Conservation (phyloP, 306 rosid species). For the Trichosanthes cucumerina region DNA sequence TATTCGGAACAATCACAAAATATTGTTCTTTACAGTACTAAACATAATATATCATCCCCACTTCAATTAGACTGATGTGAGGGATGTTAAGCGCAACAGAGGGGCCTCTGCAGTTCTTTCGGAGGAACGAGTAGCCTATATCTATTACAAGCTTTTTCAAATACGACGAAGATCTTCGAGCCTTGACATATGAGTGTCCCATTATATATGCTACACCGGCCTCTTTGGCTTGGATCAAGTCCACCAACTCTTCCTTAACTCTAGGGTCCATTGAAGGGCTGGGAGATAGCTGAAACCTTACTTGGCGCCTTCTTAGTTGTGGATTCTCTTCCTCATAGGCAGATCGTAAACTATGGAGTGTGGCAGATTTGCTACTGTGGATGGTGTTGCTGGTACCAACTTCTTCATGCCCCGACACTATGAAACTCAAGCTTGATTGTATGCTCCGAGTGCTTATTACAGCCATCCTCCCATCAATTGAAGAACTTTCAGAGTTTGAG, state of each 20-base stretch:
- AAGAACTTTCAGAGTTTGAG: constrained; percentile 43
- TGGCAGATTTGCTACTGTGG: constrained; percentile 52
- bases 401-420: constrained; percentile 41
- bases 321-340: constrained; percentile 64
- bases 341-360: constrained; percentile 52
- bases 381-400: constrained; percentile 23
- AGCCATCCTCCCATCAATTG: constrained; percentile 78
- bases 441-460: constrained; percentile 51
- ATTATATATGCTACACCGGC: constrained; percentile 76
- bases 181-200: constrained; percentile 88
- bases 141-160: constrained; percentile 60
- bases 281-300: constrained; percentile 55
- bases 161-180: constrained; percentile 63
- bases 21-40: constrained; percentile 20
- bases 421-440: constrained; percentile 32
- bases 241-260: constrained; percentile 63
- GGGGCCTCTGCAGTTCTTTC: constrained; percentile 86
- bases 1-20: not conserved
- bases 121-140: constrained; percentile 65
- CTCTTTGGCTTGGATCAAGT: constrained; percentile 70
- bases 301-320: constrained; percentile 40
- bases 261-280: constrained; percentile 42
- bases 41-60: constrained; percentile 87
- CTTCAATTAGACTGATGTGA: constrained; percentile 81
- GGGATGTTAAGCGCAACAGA: constrained; percentile 83